Conservation (phyloP, 73 alveolate species). For the Paraurostyla sp. region DNA sequence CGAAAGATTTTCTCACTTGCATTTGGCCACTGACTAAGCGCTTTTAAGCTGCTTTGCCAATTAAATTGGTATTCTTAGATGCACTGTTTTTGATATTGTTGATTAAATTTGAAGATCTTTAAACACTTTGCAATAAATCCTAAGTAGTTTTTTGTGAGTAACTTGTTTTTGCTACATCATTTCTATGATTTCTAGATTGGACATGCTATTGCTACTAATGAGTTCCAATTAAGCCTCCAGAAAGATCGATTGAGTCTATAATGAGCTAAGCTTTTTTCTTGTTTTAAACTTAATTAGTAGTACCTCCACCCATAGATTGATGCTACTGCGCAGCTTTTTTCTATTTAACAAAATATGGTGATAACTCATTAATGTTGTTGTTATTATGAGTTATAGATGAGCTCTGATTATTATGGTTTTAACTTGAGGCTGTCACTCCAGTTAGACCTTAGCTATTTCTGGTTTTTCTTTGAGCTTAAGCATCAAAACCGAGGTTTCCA, state of each 20-base stretch:
- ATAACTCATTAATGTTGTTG: neutral
- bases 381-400: neutral
- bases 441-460: conserved; percentile 21
- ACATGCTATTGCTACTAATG: too few species aligned
- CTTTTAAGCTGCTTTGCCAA: neutral
- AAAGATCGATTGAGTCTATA: neutral
- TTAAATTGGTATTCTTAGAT: neutral
- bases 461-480: conserved; percentile 4
- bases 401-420: conserved; percentile 28
- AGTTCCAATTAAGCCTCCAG: neutral
- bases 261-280: conserved; percentile 27
- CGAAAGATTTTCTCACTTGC: conserved; percentile 1
- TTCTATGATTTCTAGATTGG: neutral
- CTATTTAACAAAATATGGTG: conserved; percentile 27
- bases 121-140: conserved; percentile 12
- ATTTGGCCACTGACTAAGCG: neutral
- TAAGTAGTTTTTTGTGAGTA: conserved; percentile 25
- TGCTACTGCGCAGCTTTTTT: too few species aligned
- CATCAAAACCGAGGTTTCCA: neutral
- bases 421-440: too few species aligned
- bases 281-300: neutral
- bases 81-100: conserved; percentile 7
- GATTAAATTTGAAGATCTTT: neutral
- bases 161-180: conserved; percentile 9
- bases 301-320: neutral